phyloP scores from a whole-genome alignment of 1,139 yeast genomes.

The Waltiozyma sp. region DNA sequence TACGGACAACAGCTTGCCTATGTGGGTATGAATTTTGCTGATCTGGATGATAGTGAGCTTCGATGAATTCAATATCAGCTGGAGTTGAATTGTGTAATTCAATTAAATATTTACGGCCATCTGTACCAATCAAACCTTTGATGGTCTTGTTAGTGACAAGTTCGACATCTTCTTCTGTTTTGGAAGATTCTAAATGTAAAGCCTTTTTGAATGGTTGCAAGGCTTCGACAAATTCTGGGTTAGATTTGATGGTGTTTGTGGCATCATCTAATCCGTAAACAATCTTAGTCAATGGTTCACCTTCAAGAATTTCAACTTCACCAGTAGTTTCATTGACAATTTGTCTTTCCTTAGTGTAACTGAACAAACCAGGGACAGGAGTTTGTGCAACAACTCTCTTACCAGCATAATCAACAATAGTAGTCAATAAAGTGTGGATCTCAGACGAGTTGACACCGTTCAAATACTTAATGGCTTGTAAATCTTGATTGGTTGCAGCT shows the following conservation, averaged over 20 bases:
- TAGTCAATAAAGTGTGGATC: slow-evolving; percentile 62
- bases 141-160: slow-evolving; percentile 66
- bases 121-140: slow-evolving; percentile 81
- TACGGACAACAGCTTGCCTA: slow-evolving; percentile 64
- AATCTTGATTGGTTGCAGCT: slow-evolving; percentile 70
- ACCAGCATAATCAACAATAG: slow-evolving; percentile 84
- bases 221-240: slow-evolving; percentile 39
- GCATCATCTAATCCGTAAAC: slow-evolving; percentile 71
- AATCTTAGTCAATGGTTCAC: slow-evolving; percentile 33
- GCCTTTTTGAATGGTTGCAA: slow-evolving; percentile 59
- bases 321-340: slow-evolving; percentile 23
- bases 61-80: slow-evolving; percentile 67
- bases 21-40: slow-evolving; percentile 57
- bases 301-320: slow-evolving; percentile 16
- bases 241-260: slow-evolving; percentile 31
- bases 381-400: slow-evolving; percentile 85
- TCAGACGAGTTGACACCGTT: slow-evolving; percentile 58
- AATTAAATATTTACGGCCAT: slow-evolving; percentile 72
- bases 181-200: slow-evolving; percentile 69
- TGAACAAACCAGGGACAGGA: slow-evolving; percentile 93
- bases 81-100: slow-evolving; percentile 84
- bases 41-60: slow-evolving; percentile 33
- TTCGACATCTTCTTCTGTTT: slow-evolving; percentile 38
- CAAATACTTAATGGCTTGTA: slow-evolving; percentile 57
- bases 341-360: slow-evolving; percentile 23